Evolutionary conservation across 148 eudicot genomes (phyloP), one percentile per base, ranked within the genome.

Genomic region (Vaccinium darrowii): DNA sequence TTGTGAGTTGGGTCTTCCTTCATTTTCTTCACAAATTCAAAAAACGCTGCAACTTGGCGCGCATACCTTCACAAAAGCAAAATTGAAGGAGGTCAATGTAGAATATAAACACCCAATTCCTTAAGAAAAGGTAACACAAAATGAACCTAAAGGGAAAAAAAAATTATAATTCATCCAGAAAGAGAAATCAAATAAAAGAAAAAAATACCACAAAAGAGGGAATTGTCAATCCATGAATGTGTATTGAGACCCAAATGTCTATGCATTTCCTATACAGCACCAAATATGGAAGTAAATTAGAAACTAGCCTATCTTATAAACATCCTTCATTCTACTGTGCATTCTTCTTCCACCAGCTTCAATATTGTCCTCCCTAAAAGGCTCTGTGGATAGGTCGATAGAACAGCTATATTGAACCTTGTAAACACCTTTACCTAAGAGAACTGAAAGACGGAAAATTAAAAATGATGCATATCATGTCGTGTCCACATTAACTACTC

Each of bases 41-140:
- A 95, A 76, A 95, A 95, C 85, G 93, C 92, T 1, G 98, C 96
- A 81, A 93, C 96, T 93, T 95, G 98, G 69, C 91, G 93, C 67
- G 98, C 98, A 88, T 92, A 95, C 90, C 98, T 95, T 86, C 92
- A 90, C 8, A 85, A 81, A 19, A 30, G n/a, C 62, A 3, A 52
- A 81, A 82, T 52, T 73, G 16, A 21, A 69, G 27, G 27, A 6
- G 9, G 53, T 43, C 53, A 81, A 36, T 27, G 27, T 77, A 72
- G 49, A 25, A 25, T 7, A 23, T 67, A 47, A 2, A 39, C 53
- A 8, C 78, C 76, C 43, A 5, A 15, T 73, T 73, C 77, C n/a
- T 25, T 67, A 30, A 25, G 73, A 27, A 67, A 67, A 67, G 4
- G 36, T 25, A 67, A 67, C 7, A 0, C 39, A 67, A 25, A 67